Evolutionary conservation across 495 filamentous ascomycete species (phyloP).

Genomic region (Lasiosphaeriaceae sp.): DNA sequence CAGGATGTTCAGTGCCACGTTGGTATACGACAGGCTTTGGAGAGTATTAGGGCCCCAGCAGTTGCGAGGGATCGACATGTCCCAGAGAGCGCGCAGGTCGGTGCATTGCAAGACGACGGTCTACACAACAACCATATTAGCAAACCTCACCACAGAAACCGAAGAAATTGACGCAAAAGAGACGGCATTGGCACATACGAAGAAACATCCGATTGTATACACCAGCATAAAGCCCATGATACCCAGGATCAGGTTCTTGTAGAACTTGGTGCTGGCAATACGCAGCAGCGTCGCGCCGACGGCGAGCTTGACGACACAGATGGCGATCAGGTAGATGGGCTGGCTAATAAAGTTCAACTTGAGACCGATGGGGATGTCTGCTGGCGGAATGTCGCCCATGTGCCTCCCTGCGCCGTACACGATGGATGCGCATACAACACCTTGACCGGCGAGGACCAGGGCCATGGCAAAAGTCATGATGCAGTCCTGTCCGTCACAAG

Average conservation of each 20-base stretch:
- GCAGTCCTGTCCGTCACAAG: slow-evolving; percentile 8
- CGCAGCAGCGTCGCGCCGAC: slow-evolving; percentile 45
- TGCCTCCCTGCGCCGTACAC: slow-evolving; percentile 41
- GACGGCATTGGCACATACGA: slow-evolving; percentile 3
- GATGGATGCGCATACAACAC: slow-evolving; percentile 33
- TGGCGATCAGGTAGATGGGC: slow-evolving; percentile 36
- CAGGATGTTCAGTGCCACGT: slow-evolving; percentile 38
- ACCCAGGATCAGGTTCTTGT: slow-evolving; percentile 32
- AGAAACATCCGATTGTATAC: slow-evolving; percentile 36
- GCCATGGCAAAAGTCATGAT: slow-evolving; percentile 15
- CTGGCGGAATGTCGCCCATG: slow-evolving; percentile 24
- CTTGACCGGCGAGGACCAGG: slow-evolving; percentile 22
- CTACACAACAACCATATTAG: too few species aligned
- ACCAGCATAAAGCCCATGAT: slow-evolving; percentile 34
- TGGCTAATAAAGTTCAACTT: slow-evolving; percentile 43
- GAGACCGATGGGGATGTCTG: slow-evolving; percentile 21
- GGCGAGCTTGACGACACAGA: slow-evolving; percentile 46
- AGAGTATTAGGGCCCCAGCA: slow-evolving; percentile 34
- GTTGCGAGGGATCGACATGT: slow-evolving; percentile 25
- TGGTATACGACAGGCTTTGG: slow-evolving; percentile 33
- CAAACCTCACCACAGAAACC: too few species aligned
- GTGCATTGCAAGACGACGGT: slow-evolving; percentile 28
- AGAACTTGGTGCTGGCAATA: slow-evolving; percentile 30
- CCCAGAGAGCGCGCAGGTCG: slow-evolving; percentile 32
- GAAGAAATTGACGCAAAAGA: too few species aligned